phyloP scores from a whole-genome alignment of 192 early-diverging fungal genomes.

The Diversispora eburnea region DNA sequence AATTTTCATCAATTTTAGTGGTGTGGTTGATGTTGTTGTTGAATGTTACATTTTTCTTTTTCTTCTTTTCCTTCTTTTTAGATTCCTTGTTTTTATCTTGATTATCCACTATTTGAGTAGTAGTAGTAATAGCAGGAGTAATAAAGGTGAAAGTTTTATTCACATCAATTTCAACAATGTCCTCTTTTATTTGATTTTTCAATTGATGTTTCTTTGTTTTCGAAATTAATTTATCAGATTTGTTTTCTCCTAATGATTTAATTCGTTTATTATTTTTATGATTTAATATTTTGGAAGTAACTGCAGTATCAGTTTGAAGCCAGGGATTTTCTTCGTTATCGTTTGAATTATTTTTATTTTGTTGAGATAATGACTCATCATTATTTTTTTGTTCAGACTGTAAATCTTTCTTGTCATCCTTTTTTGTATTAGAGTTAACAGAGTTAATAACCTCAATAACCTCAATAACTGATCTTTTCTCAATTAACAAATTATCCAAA shows the following conservation, averaged over 20 bases:
- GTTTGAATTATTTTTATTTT: conserved; percentile 29
- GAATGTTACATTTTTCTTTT: conserved; percentile 15
- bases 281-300: conserved; percentile 38
- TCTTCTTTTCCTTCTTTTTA: conserved; percentile 25
- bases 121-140: conserved; percentile 30
- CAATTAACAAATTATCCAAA: neutral
- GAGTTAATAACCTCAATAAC: too few species aligned
- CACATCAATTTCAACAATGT: conserved; percentile 63
- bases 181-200: conserved; percentile 46
- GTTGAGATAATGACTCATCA: conserved; percentile 27
- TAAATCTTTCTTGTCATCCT: too few species aligned
- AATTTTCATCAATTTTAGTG: conserved; percentile 3
- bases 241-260: conserved; percentile 51
- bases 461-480: too few species aligned
- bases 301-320: conserved; percentile 57
- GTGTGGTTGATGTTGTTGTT: neutral
- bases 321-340: conserved; percentile 70
- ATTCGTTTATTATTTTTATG: conserved; percentile 51
- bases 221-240: conserved; percentile 62
- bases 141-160: conserved; percentile 56
- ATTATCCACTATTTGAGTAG: neutral
- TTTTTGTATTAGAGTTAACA: too few species aligned
- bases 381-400: conserved; percentile 52
- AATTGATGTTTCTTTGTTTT: conserved; percentile 58
- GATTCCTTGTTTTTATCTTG: neutral